phyloP scores from a whole-genome alignment of 768 basidiomycete species.

The Nevesoporus exiguus region DNA sequence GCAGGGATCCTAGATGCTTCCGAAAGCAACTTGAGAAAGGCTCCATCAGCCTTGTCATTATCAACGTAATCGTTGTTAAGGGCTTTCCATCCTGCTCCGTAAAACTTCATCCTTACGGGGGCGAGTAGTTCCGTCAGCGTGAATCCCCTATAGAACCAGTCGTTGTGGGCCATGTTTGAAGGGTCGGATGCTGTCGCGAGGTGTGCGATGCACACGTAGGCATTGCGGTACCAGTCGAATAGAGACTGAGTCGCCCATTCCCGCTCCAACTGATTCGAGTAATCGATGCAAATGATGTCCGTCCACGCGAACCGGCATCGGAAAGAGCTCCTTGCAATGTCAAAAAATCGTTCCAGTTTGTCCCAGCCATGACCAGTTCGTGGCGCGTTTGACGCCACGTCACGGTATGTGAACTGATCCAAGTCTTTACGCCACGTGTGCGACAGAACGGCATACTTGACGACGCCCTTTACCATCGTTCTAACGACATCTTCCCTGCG shows the following conservation, averaged over 20 bases:
- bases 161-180: conserved; percentile 6
- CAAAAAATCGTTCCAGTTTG: conserved; percentile 13
- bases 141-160: conserved; percentile 19
- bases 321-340: conserved; percentile 10
- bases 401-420: not conserved
- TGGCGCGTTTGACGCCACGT: conserved; percentile 1
- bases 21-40: conserved; percentile 13
- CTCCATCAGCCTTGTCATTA: conserved; percentile 23
- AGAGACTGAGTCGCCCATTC: not conserved
- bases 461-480: conserved; percentile 18
- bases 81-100: conserved; percentile 15
- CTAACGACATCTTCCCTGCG: conserved; percentile 21
- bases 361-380: conserved; percentile 9
- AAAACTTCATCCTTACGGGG: conserved; percentile 20
- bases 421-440: conserved; percentile 6
- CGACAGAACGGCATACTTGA: conserved; percentile 22
- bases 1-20: conserved; percentile 10
- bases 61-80: conserved; percentile 16
- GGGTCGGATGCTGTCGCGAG: conserved; percentile 1
- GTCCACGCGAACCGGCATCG: conserved; percentile 21
- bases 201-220: conserved; percentile 19
- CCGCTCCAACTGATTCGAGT: not conserved
- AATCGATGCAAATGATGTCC: conserved; percentile 16
- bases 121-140: conserved; percentile 20
- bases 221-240: conserved; percentile 22